These are phyloP conservation scores for Paramarasmius palmivorus DNA, from an alignment of 1,284 basidiomycete species.

Conservation along the genomic window DNA sequence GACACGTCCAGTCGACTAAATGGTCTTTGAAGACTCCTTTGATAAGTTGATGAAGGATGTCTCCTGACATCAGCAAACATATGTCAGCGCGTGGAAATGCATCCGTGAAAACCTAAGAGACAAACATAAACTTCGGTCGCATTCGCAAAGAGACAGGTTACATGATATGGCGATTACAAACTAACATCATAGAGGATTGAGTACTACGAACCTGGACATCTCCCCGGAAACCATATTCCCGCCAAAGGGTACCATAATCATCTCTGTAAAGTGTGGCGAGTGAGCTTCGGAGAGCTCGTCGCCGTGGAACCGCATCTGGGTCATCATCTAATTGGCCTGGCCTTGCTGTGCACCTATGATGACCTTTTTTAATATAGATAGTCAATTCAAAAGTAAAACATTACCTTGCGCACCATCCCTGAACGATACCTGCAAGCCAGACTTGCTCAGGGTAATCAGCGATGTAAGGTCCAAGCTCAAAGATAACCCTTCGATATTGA, in stretches of 20 bases:
- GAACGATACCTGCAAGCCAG: conserved; percentile 8
- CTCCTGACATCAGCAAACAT: conserved; percentile 22
- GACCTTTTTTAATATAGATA: background rate
- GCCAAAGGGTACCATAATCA: background rate
- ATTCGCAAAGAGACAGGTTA: background rate
- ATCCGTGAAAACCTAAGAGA: conserved; percentile 6
- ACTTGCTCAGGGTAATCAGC: conserved; percentile 16
- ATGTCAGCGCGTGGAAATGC: conserved; percentile 25
- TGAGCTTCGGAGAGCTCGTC: background rate
- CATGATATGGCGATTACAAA: background rate
- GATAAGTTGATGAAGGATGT: conserved; percentile 33
- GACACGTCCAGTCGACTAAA: conserved; percentile 22
- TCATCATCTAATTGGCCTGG: background rate
- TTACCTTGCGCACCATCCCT: conserved; percentile 14
- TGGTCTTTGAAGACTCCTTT: conserved; percentile 34
- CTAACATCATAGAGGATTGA: background rate
- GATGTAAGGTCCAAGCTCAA: conserved; percentile 11
- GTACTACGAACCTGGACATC: background rate
- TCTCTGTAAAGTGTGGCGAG: background rate
- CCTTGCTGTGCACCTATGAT: conserved; percentile 7
- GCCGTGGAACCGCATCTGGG: background rate
- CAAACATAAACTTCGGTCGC: background rate
- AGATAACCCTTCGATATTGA: conserved; percentile 10
- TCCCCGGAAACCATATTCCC: background rate
- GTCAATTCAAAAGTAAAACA: background rate